These are phyloP conservation scores for Rhizophlyctis rosea DNA, from an alignment of 192 early-diverging fungal genomes.

Conservation along the genomic window DNA sequence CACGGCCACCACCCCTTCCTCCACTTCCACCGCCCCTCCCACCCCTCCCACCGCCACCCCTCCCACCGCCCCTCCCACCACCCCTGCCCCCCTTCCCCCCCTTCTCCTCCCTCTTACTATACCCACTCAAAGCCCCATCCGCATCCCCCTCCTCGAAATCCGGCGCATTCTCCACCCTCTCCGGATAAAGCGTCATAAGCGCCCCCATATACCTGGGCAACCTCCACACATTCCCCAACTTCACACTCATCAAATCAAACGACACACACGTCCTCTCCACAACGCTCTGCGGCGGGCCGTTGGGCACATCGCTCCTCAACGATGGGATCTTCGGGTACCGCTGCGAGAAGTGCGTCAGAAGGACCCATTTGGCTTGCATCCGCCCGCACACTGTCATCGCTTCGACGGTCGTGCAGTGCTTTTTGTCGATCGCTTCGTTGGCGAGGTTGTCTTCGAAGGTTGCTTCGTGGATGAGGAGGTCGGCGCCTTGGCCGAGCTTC, in stretches of 20 bases:
- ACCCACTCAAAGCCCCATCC: neutral
- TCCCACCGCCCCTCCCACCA: slow-evolving; percentile 9
- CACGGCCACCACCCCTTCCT: too few relatives aligned
- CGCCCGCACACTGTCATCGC: slow-evolving; percentile 77
- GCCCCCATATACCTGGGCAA: slow-evolving; percentile 10
- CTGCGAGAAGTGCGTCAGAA: slow-evolving; percentile 96
- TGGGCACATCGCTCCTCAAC: slow-evolving; percentile 13
- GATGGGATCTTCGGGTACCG: slow-evolving; percentile 80
- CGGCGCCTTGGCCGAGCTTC: slow-evolving; percentile 58
- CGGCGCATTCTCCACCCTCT: slow-evolving; percentile 7
- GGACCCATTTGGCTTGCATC: slow-evolving; percentile 78
- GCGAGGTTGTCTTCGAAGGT: slow-evolving; percentile 51
- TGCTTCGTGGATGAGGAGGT: slow-evolving; percentile 87
- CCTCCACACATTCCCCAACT: slow-evolving; percentile 9
- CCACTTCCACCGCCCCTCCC: too few relatives aligned
- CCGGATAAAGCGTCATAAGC: slow-evolving; percentile 14
- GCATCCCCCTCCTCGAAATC: slow-evolving; percentile 19
- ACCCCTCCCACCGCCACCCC: slow-evolving; percentile 10
- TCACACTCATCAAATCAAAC: slow-evolving; percentile 75
- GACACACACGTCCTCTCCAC: slow-evolving; percentile 47
- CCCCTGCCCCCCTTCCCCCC: neutral
- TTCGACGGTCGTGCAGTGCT: slow-evolving; percentile 84
- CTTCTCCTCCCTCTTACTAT: neutral
- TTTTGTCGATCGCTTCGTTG: slow-evolving; percentile 72
- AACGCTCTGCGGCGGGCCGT: slow-evolving; percentile 1